A percentile compares a stretch with the other conserved stretches of the same genome.
phyloP scores from a whole-genome alignment of 345 rosid genomes.

The Boechera retrofracta region DNA sequence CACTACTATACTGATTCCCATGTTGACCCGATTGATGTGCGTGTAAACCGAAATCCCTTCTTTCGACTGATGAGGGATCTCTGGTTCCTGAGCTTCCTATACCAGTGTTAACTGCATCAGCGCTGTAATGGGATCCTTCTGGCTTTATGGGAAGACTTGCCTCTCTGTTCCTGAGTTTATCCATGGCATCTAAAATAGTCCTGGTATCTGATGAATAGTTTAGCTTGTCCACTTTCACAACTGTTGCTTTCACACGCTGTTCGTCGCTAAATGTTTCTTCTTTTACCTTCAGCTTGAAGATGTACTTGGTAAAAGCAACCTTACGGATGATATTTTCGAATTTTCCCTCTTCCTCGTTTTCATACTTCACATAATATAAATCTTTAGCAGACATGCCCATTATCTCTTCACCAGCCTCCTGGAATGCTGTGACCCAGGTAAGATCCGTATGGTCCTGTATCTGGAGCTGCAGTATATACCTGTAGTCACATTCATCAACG shows the following conservation, averaged over 20 bases:
- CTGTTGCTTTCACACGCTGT: slow-evolving; percentile 81
- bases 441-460: slow-evolving; percentile 88
- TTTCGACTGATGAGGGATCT: neutral
- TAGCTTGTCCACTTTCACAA: slow-evolving; percentile 74
- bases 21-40: slow-evolving; percentile 54
- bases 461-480: slow-evolving; percentile 86
- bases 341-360: slow-evolving; percentile 60
- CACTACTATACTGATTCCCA: slow-evolving; percentile 28
- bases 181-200: slow-evolving; percentile 59
- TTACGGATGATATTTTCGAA: slow-evolving; percentile 64
- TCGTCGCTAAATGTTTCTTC: slow-evolving; percentile 86
- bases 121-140: slow-evolving; percentile 36
- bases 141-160: slow-evolving; percentile 38
- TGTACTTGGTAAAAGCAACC: slow-evolving; percentile 67
- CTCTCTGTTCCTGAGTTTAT: slow-evolving; percentile 52
- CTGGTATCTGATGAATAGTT: slow-evolving; percentile 68
- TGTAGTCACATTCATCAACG: slow-evolving; percentile 82
- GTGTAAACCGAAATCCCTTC: slow-evolving; percentile 23
- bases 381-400: slow-evolving; percentile 86
- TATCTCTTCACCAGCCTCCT: slow-evolving; percentile 82
- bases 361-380: slow-evolving; percentile 63
- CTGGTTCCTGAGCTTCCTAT: slow-evolving; percentile 19
- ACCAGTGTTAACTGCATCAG: slow-evolving; percentile 17
- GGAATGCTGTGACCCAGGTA: slow-evolving; percentile 90
- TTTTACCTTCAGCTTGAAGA: slow-evolving; percentile 86